Evolutionary conservation across 805 yeast species (phyloP).

Genomic region (Pichia eremophila): DNA sequence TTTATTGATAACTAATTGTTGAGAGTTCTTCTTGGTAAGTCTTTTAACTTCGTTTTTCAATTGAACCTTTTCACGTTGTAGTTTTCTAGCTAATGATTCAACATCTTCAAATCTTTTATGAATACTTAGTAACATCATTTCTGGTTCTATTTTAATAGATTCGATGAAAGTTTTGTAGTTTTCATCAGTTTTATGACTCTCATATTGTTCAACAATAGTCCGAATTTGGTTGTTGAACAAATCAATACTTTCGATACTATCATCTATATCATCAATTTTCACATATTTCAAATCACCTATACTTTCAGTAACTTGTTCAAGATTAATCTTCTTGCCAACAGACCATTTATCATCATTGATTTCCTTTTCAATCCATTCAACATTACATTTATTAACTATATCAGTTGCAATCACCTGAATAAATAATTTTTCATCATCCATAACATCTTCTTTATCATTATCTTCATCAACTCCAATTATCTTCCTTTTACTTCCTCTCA

Average conservation of each 20-base stretch:
- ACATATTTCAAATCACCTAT: background rate
- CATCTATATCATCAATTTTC: background rate
- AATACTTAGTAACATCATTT: slow-evolving; percentile 29
- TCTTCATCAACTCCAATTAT: background rate
- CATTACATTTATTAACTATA: background rate
- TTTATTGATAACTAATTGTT: slow-evolving; percentile 55
- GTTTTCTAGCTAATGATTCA: slow-evolving; percentile 77
- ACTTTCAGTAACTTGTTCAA: slow-evolving; percentile 12
- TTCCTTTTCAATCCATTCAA: slow-evolving; percentile 2
- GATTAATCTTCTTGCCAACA: background rate
- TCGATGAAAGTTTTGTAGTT: slow-evolving; percentile 28
- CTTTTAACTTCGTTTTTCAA: slow-evolving; percentile 38
- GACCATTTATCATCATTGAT: slow-evolving; percentile 6
- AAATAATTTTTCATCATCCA: slow-evolving; percentile 9
- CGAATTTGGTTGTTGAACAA: background rate
- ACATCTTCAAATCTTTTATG: slow-evolving; percentile 79
- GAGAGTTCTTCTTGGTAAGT: slow-evolving; percentile 27
- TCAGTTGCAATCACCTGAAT: slow-evolving; percentile 7
- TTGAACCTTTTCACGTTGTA: slow-evolving; percentile 60
- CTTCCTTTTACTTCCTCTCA: slow-evolving; percentile 36
- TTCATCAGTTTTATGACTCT: slow-evolving; percentile 14
- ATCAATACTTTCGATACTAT: background rate
- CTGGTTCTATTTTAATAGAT: slow-evolving; percentile 18
- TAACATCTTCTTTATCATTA: background rate
- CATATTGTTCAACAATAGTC: background rate